These are phyloP conservation scores for Diaporthe sp. DNA, from an alignment of 2,329 filamentous ascomycete genomes.

Conservation along the genomic window DNA sequence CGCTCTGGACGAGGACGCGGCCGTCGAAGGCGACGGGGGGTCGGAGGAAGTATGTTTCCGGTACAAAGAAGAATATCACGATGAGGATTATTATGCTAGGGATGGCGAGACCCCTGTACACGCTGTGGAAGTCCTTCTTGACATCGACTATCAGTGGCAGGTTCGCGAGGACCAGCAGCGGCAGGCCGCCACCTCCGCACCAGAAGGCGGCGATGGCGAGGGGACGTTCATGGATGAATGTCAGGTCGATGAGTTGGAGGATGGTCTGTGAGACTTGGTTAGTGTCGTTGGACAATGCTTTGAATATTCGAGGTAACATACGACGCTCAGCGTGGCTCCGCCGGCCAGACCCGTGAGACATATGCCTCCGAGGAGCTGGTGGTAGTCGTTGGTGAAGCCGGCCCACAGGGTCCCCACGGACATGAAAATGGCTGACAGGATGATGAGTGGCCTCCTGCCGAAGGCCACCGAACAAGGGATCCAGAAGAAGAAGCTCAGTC, in stretches of 20 bases:
- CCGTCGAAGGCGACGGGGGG: conserved; percentile 53
- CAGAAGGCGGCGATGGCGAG: conserved; percentile 47
- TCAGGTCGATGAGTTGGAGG: conserved; percentile 50
- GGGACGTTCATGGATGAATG: conserved; percentile 51
- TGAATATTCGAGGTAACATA: conserved; percentile 32
- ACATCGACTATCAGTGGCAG: conserved; percentile 42
- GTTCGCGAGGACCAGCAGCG: conserved; percentile 40
- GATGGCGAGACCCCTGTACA: conserved; percentile 46
- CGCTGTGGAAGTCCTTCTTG: conserved; percentile 44
- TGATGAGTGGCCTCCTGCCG: conserved; percentile 49
- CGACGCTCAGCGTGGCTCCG: conserved; percentile 44
- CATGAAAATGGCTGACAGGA: conserved; percentile 43
- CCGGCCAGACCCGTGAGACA: conserved; percentile 47
- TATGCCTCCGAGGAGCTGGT: conserved; percentile 42
- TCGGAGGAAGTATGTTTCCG: conserved; percentile 53
- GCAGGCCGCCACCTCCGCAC: conserved; percentile 42
- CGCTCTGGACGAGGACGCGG: conserved; percentile 49
- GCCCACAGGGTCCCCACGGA: conserved; percentile 43
- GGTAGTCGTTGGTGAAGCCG: conserved; percentile 41
- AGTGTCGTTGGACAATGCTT: conserved; percentile 9
- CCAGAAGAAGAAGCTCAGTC: conserved; percentile 49
- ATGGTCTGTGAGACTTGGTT: conserved; percentile 40
- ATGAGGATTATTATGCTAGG: conserved; percentile 41
- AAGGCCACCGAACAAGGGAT: conserved; percentile 49
- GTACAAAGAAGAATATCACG: conserved; percentile 44